Base-by-base conservation (phyloP, 1,284 basidiomycete species). In the Ustilago sp. region DNA sequence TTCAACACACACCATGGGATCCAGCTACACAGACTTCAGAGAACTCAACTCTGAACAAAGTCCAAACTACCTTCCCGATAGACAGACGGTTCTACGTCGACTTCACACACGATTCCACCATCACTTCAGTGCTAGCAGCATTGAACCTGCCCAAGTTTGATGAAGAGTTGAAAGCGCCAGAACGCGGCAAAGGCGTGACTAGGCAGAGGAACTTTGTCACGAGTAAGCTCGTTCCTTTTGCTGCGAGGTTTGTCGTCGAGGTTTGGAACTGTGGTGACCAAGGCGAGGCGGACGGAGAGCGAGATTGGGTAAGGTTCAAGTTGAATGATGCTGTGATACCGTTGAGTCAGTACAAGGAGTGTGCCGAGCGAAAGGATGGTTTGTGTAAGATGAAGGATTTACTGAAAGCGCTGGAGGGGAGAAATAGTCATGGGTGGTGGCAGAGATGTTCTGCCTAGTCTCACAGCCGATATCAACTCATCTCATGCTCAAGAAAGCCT, bases 101-200 rank as follows among this genome's bases (percentile, higher is more conserved):
- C 71, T 86, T 86, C 53, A 81, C 84, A 12, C 84, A 86, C 76
- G 83, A 85, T 55, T 80, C 79, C 8, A 77, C 77, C 52, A 77
- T 85, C 54, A 77, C 79, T 5, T 75, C 75, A 9, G 83, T 85
- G 2, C 54, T 85, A 0, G 80, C 83, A 0, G 68, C 82, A 7
- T 53, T 85, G 41, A 56, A 65, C 3, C 65, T 85, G 12, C 58
- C 61, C 7, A 56, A 81, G 11, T 81, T 85, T 23, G 41, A 59
- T 51, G 67, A 64, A 38, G 9, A 23, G 47, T 53, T 78, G 3
- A 7, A 50, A 9, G 63, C 69, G 12, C 67, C 61, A 1, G 60
- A 74, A 4, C 45, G n/a, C 1, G 68, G 77, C 28, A 74, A 64
- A 4, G 60, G 64, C 2, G 61, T 74, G 17, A 56, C 63, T 31